phyloP scores from a whole-genome alignment of 2,329 filamentous ascomycete genomes.

The Aspergillus brasiliensis region DNA sequence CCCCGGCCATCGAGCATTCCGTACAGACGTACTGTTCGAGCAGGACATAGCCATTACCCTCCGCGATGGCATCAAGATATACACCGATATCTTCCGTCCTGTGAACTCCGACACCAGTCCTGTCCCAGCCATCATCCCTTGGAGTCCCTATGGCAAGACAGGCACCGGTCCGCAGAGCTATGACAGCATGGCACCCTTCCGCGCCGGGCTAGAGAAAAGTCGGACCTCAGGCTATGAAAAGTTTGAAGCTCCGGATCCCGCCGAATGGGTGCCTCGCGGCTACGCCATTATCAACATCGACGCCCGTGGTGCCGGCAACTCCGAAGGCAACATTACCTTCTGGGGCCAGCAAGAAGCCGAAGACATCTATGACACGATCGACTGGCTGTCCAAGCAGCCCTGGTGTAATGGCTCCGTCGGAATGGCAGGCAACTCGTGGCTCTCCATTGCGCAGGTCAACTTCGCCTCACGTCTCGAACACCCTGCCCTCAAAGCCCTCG shows the following conservation, averaged over 20 bases:
- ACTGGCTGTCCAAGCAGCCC: constrained; percentile 21
- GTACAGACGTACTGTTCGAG: constrained; percentile 22
- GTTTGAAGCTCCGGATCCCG: constrained; percentile 32
- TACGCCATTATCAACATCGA: constrained; percentile 37
- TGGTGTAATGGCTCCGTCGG: constrained; percentile 28
- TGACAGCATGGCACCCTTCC: constrained; percentile 17
- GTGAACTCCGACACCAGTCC: constrained; percentile 8
- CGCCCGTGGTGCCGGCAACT: constrained; percentile 28
- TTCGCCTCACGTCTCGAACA: constrained; percentile 15
- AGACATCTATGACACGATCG: constrained; percentile 30
- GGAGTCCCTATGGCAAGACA: constrained; percentile 33
- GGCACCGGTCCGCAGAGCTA: constrained; percentile 19
- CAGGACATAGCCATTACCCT: constrained; percentile 27
- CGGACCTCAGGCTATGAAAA: constrained; percentile 20
- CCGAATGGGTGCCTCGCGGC: constrained; percentile 31
- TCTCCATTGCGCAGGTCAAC: constrained; percentile 17
- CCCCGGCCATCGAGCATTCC: constrained; percentile 4
- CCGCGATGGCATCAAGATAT: constrained; percentile 30
- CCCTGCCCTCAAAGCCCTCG: constrained; percentile 24
- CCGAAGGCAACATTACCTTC: constrained; percentile 28
- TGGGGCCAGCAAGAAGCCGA: constrained; percentile 29
- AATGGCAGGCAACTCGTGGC: constrained; percentile 23
- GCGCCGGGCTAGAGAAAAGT: background rate
- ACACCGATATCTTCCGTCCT: constrained; percentile 29
- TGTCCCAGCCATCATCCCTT: constrained; percentile 30